A percentile compares a stretch with the other conserved stretches of the same genome.
These are phyloP conservation scores for Platanus orientalis DNA, from an alignment of 164 flowering plant species.

Conservation along the genomic window DNA sequence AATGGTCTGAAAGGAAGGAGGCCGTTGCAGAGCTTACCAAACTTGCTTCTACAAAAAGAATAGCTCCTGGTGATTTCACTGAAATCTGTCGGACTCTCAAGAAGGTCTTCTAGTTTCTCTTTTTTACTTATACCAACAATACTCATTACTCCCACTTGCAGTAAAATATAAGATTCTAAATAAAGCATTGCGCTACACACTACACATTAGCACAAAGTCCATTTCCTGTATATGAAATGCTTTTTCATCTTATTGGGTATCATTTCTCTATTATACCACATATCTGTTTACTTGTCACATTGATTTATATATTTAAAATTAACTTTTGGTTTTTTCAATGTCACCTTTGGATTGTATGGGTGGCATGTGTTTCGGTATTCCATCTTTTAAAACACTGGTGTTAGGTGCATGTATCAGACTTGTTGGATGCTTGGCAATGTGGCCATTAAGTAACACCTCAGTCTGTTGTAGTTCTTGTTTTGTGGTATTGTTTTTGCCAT, in stretches of 20 bases:
- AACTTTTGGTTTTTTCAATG: too few species aligned
- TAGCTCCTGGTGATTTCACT: constrained; percentile 93
- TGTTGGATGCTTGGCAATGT: background rate
- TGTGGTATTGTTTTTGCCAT: background rate
- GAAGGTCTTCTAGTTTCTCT: constrained; percentile 48
- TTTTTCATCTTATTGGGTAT: too few species aligned
- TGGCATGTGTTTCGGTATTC: too few species aligned
- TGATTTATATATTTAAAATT: too few species aligned
- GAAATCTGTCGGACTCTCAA: constrained; percentile 88
- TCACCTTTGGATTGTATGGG: too few species aligned
- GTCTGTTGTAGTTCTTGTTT: background rate
- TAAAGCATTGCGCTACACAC: too few species aligned
- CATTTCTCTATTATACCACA: too few species aligned
- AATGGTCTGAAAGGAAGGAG: constrained; percentile 96
- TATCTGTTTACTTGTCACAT: too few species aligned
- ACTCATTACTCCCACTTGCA: background rate
- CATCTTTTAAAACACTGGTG: background rate
- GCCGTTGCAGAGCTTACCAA: constrained; percentile 93
- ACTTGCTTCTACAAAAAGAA: constrained; percentile 86
- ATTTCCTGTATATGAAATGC: too few species aligned
- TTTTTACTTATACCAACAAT: background rate
- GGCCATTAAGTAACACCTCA: background rate
- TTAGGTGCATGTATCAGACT: background rate
- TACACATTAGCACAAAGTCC: too few species aligned
- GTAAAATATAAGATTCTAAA: background rate